Base-by-base conservation (phyloP, 2,329 filamentous ascomycete genomes). In the Botrytis fragariae region DNA sequence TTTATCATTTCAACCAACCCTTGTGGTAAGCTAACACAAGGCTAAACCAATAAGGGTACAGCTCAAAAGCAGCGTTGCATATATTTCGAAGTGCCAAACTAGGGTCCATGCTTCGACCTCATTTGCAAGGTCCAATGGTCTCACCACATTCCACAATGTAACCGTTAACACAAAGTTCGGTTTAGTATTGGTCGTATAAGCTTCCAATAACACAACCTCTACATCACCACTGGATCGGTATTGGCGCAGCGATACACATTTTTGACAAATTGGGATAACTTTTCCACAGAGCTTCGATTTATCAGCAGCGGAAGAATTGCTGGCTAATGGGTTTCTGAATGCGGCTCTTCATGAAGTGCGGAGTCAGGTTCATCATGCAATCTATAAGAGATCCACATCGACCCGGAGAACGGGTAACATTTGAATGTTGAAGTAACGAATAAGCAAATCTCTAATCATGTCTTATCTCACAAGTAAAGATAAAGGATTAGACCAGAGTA, bases 381-480 rank as follows among this genome's bases (percentile, higher is more conserved):
- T 42, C 44, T 32, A 70, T 70, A 70, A 71, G 48, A 63, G 29
- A 32, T 71, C 29, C 16, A 45, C 42, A 32, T 37, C 22, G 12
- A 3, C 9, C 29, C 57, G 22, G 18, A n/a, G 16, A 61, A 35
- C 29, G 22, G 25, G 20, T 51, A 20, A 29, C 16, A 5, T 8
- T 51, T 12, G 25, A 5, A 29, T 25, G 4, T 14, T 25, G 14
- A 25, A 20, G 10, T 12, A 25, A 29, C 22, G 14, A 9, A 39
- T 54, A 29, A 39, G 8, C 25, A 54, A 25, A 68, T 29, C 16
- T 3, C 0, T 57, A 9, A 32, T 7, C 5, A 68, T 68, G 64
- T 9, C n/a, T 39, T 18, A 68, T 22, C n/a, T 42, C 12, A 1
- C 12, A 57, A 42, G 32, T 9, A 22, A 29, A 29, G 35, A 9